Evolutionary conservation across 176 grass and related monocot genomes (phyloP).

Genomic region (Phyllostachys edulis): DNA sequence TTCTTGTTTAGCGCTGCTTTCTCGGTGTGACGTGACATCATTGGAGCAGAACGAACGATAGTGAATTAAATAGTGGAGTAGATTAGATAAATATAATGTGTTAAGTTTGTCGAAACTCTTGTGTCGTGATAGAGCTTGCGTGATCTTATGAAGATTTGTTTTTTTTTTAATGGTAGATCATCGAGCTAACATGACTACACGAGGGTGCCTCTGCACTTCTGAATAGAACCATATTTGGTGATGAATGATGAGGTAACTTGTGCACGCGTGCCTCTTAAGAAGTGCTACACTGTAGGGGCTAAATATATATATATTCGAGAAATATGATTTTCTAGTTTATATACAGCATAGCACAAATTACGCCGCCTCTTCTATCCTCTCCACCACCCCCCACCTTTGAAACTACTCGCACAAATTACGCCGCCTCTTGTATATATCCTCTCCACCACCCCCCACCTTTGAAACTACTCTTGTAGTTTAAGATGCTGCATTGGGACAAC

Average conservation of each 20-base stretch:
- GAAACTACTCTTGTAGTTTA: neutral
- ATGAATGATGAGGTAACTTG: neutral
- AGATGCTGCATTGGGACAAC: neutral
- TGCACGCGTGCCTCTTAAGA: neutral
- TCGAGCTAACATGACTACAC: conserved; percentile 6
- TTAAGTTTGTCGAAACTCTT: neutral
- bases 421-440: neutral
- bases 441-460: too few species aligned
- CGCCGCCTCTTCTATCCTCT: neutral
- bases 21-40: neutral
- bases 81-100: neutral
- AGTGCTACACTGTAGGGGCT: neutral
- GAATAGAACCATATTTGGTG: neutral
- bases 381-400: neutral
- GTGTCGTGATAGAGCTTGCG: neutral
- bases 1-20: conserved; percentile 12
- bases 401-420: neutral
- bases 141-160: conserved; percentile 1
- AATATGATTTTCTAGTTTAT: neutral
- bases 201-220: neutral
- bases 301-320: neutral
- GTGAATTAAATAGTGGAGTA: neutral
- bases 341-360: neutral
- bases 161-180: conserved; percentile 17
- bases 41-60: conserved; percentile 1